Conservation (phyloP, 2,329 filamentous ascomycete genomes). For the Pestalotiopsis sp. region DNA sequence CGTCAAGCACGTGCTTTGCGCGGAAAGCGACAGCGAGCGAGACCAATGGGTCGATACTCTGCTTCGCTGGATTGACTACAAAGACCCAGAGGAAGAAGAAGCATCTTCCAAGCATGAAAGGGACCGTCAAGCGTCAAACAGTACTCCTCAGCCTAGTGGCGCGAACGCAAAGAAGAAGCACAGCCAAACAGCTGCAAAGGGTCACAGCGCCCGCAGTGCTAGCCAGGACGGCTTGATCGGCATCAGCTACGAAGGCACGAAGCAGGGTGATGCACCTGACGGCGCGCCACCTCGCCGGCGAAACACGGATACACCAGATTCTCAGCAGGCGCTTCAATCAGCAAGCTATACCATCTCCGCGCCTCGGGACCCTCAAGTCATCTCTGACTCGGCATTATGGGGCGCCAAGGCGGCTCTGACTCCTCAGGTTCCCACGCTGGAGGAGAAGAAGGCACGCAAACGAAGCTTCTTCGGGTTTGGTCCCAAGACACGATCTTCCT, state of each 20-base stretch:
- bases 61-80: slow-evolving; percentile 83
- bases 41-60: slow-evolving; percentile 93
- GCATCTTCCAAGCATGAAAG: slow-evolving; percentile 39
- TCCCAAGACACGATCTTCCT: slow-evolving; percentile 59
- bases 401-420: slow-evolving; percentile 70
- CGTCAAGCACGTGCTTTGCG: slow-evolving; percentile 92
- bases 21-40: slow-evolving; percentile 89
- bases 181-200: slow-evolving; percentile 32
- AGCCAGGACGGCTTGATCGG: slow-evolving; percentile 53
- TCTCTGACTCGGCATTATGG: slow-evolving; percentile 83
- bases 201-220: slow-evolving; percentile 36
- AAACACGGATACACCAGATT: slow-evolving; percentile 30
- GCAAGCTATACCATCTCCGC: slow-evolving; percentile 70
- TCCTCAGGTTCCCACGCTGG: slow-evolving; percentile 51
- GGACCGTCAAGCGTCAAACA: slow-evolving; percentile 41
- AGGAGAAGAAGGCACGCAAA: slow-evolving; percentile 84
- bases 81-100: slow-evolving; percentile 62
- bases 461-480: slow-evolving; percentile 74
- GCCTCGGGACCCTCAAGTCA: slow-evolving; percentile 81
- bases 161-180: slow-evolving; percentile 43
- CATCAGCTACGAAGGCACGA: slow-evolving; percentile 60
- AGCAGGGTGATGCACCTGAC: slow-evolving; percentile 53
- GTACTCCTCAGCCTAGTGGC: slow-evolving; percentile 37
- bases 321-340: slow-evolving; percentile 31
- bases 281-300: slow-evolving; percentile 38